These are phyloP conservation scores for Hypoxylon intermedium DNA, from an alignment of 495 filamentous ascomycete species.

Conservation along the genomic window DNA sequence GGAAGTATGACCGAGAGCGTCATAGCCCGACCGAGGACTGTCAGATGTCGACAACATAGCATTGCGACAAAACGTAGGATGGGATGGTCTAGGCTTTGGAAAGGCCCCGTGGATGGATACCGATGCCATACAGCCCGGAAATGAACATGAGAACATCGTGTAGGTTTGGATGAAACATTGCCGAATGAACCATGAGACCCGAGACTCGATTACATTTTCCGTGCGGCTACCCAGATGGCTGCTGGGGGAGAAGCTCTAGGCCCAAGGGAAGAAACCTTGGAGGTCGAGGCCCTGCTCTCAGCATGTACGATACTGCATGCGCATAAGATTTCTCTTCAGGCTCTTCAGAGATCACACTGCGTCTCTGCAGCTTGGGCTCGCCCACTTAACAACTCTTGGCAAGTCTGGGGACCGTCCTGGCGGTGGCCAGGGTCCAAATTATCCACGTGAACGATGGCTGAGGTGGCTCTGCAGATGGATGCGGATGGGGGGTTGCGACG, in stretches of 20 bases:
- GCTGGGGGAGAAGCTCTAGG: constrained; percentile 9
- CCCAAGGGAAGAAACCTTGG: constrained; percentile 24
- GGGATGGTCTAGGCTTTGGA: constrained; percentile 25
- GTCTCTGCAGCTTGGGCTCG: constrained; percentile 37
- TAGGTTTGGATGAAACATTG: constrained; percentile 28
- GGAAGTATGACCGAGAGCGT: constrained; percentile 38
- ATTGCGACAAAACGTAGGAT: constrained; percentile 30
- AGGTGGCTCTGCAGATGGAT: constrained; percentile 38
- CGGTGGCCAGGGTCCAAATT: constrained; percentile 19
- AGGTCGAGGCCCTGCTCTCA: constrained; percentile 34
- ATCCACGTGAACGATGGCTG: constrained; percentile 39
- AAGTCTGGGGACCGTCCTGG: constrained; percentile 36
- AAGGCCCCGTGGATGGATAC: constrained; percentile 20
- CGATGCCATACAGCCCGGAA: constrained; percentile 14
- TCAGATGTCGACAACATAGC: constrained; percentile 13
- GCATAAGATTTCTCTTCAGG: background rate
- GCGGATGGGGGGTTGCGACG: constrained; percentile 27
- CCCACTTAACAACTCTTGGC: constrained; percentile 34
- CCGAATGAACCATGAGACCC: constrained; percentile 27
- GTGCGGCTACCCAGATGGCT: constrained; percentile 26
- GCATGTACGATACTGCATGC: constrained; percentile 8
- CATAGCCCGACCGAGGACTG: constrained; percentile 32
- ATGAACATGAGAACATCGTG: constrained; percentile 15
- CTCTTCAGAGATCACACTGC: constrained; percentile 32
- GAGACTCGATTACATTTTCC: constrained; percentile 19